Evolutionary conservation across 1,284 basidiomycete species (phyloP).

Genomic region (Sporisorium exsertum): DNA sequence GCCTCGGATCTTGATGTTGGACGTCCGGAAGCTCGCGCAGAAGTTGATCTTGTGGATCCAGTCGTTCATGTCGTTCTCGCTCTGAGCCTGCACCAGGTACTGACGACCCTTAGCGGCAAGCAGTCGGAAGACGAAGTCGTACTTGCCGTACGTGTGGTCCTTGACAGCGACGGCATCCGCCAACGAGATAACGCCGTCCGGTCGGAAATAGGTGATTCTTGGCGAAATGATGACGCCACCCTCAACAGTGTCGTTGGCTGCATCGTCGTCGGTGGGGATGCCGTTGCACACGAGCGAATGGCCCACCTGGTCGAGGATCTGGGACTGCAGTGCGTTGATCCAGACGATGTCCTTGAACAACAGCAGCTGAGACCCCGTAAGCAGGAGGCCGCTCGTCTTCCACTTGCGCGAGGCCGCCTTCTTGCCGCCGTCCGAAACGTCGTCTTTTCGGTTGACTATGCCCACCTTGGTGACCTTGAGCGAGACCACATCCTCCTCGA

Average conservation of each 20-base stretch:
- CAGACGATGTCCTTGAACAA: conserved; percentile 87
- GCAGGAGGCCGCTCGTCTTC: conserved; percentile 84
- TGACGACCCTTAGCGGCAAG: conserved; percentile 76
- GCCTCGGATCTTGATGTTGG: conserved; percentile 85
- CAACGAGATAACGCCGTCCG: conserved; percentile 87
- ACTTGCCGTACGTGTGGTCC: conserved; percentile 71
- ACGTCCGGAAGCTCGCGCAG: conserved; percentile 88
- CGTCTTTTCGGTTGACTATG: conserved; percentile 80
- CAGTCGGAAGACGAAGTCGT: conserved; percentile 82
- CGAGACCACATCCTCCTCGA: conserved; percentile 65
- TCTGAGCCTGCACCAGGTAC: conserved; percentile 81
- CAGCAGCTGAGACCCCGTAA: conserved; percentile 90
- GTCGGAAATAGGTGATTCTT: conserved; percentile 77
- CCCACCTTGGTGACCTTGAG: conserved; percentile 87
- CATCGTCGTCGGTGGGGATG: conserved; percentile 23
- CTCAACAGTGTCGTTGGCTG: conserved; percentile 25
- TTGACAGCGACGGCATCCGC: conserved; percentile 61
- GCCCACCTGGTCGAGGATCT: conserved; percentile 70
- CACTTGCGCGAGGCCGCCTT: conserved; percentile 84
- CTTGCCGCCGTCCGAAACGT: conserved; percentile 80
- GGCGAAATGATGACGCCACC: conserved; percentile 71
- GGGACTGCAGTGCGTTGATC: conserved; percentile 75
- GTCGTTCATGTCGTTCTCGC: conserved; percentile 83
- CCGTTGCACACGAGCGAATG: conserved; percentile 48
- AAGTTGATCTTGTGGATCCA: conserved; percentile 97